Conservation (phyloP, 2,329 filamentous ascomycete species). For the Diaporthe helianthi region DNA sequence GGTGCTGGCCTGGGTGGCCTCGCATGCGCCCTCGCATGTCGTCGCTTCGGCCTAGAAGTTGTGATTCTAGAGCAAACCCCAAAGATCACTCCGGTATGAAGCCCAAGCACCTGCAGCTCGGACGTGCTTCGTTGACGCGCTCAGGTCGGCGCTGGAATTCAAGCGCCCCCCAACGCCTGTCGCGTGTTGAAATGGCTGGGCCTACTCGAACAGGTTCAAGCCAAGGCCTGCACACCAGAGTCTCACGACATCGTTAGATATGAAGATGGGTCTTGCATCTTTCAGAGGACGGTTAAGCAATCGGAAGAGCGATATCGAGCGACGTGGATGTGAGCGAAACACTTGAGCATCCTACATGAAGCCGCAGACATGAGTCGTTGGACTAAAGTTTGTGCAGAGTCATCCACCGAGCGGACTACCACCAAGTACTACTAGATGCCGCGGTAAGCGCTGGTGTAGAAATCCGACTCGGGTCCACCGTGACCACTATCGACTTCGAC, state of each 20-base stretch:
- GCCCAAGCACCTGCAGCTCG: not conserved
- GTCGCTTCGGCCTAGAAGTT: constrained; percentile 11
- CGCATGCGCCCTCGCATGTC: not conserved
- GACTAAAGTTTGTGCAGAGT: not conserved
- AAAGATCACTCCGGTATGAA: not conserved
- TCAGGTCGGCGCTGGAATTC: constrained; percentile 21
- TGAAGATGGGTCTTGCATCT: not conserved
- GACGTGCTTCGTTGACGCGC: not conserved
- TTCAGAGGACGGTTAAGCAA: not conserved
- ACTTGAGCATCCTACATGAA: not conserved
- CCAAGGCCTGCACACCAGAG: constrained; percentile 6
- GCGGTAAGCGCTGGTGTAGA: constrained; percentile 6
- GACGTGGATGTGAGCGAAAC: constrained; percentile 8
- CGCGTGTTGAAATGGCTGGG: constrained; percentile 4
- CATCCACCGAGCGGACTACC: constrained; percentile 31
- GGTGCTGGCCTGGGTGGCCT: constrained; percentile 12
- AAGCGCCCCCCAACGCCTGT: constrained; percentile 23
- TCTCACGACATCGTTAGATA: not conserved
- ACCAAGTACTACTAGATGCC: constrained; percentile 25
- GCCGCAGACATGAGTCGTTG: too few relatives aligned
- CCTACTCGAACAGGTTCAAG: constrained; percentile 2
- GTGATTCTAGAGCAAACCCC: not conserved
- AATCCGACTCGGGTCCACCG: constrained; percentile 14
- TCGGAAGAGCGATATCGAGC: constrained; percentile 20
- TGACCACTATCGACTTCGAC: constrained; percentile 21